Conservation (phyloP, 306 rosid species). For the Casuarina cunninghamiana region DNA sequence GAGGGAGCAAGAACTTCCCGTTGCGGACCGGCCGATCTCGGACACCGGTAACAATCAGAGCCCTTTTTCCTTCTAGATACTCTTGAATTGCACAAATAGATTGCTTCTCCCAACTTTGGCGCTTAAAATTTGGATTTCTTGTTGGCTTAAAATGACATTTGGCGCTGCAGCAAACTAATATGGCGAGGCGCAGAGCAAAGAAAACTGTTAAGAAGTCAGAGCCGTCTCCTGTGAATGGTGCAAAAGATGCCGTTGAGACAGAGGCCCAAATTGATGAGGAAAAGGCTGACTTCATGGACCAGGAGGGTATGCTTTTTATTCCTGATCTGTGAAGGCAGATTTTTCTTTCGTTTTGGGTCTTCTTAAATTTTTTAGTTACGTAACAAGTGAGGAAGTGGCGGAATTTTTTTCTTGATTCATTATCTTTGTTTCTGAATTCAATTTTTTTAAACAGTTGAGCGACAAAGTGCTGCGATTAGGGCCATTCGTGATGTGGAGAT, state of each 20-base stretch:
- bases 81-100: background rate
- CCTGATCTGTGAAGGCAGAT: too few species aligned
- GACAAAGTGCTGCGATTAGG: constrained; percentile 62
- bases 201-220: constrained; percentile 30
- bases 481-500: constrained; percentile 78
- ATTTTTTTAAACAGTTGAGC: constrained; percentile 43
- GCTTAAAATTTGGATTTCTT: background rate
- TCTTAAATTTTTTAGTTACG: too few species aligned
- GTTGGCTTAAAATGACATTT: background rate
- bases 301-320: constrained; percentile 42
- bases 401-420: background rate
- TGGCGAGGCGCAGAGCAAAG: constrained; percentile 57
- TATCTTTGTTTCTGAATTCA: background rate
- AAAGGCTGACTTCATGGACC: constrained; percentile 42
- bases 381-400: background rate
- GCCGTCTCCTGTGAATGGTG: constrained; percentile 18
- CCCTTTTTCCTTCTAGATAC: background rate
- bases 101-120: background rate
- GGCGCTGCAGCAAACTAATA: constrained; percentile 16
- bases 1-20: background rate
- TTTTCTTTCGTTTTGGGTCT: too few species aligned
- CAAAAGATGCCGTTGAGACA: constrained; percentile 12
- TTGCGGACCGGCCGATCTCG: background rate
- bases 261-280: constrained; percentile 34
- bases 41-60: background rate